Evolutionary conservation across 2,329 filamentous ascomycete genomes (phyloP).

Genomic region (Talaromyces sp.): DNA sequence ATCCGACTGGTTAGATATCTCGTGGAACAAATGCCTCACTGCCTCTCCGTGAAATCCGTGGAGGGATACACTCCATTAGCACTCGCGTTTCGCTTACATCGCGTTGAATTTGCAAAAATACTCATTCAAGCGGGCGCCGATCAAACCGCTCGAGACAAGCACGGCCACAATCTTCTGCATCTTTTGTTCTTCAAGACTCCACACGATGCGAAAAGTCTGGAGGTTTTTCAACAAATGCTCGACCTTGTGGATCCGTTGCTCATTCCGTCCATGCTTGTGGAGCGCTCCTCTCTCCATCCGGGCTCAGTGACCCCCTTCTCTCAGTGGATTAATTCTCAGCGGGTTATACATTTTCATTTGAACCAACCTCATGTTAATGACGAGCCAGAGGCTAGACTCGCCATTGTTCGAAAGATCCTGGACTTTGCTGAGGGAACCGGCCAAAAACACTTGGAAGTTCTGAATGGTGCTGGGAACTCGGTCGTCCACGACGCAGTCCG

Average conservation of each 20-base stretch:
- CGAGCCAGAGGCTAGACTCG: constrained; percentile 19
- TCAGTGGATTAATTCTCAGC: constrained; percentile 42
- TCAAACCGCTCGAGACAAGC: constrained; percentile 57
- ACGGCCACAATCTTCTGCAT: constrained; percentile 66
- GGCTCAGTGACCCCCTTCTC: constrained; percentile 49
- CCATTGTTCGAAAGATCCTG: constrained; percentile 48
- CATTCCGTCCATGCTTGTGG: constrained; percentile 24
- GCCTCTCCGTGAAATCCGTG: constrained; percentile 54
- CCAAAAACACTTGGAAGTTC: constrained; percentile 38
- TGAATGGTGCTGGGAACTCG: constrained; percentile 41
- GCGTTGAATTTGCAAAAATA: constrained; percentile 40
- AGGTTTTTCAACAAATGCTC: constrained; percentile 53
- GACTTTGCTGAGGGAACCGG: constrained; percentile 51
- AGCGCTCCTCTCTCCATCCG: constrained; percentile 20
- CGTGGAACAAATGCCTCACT: constrained; percentile 55
- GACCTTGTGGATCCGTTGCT: constrained; percentile 54
- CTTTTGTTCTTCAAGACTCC: constrained; percentile 38
- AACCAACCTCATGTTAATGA: background rate
- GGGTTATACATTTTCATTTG: background rate
- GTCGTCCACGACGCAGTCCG: constrained; percentile 35
- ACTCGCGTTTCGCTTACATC: constrained; percentile 54
- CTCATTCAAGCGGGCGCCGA: constrained; percentile 67
- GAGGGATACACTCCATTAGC: constrained; percentile 58
- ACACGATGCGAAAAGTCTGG: constrained; percentile 24
- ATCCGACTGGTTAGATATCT: constrained; percentile 61